Conservation (phyloP, 345 rosid genomes). For the Toxicodendron radicans region DNA sequence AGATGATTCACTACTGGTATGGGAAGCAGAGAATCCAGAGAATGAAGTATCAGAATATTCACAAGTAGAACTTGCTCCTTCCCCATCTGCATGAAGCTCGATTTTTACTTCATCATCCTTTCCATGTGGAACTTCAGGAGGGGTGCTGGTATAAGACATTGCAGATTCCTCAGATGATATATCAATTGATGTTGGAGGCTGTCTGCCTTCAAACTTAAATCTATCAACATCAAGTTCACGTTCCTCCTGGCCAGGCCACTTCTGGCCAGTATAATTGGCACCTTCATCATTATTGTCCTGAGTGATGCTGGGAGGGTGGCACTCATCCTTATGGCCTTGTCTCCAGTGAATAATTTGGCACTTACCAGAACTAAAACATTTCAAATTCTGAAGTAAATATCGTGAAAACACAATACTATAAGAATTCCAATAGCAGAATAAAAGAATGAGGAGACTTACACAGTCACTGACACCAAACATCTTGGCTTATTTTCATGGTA, state of each 20-base stretch:
- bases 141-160: constrained; percentile 32
- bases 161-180: constrained; percentile 31
- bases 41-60: constrained; percentile 61
- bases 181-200: constrained; percentile 33
- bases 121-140: constrained; percentile 32
- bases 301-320: constrained; percentile 47
- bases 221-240: constrained; percentile 12
- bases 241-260: constrained; percentile 33
- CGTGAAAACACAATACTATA: not conserved
- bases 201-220: constrained; percentile 26
- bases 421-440: not conserved
- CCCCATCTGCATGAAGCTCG: constrained; percentile 42
- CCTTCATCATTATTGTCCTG: constrained; percentile 34
- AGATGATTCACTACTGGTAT: constrained; percentile 51
- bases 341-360: constrained; percentile 97
- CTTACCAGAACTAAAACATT: constrained; percentile 65
- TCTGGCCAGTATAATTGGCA: constrained; percentile 33
- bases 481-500: not conserved
- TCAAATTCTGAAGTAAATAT: constrained; percentile 24
- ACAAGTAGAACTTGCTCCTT: constrained; percentile 42
- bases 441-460: not conserved
- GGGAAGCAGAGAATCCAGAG: constrained; percentile 76
- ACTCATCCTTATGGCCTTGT: constrained; percentile 93
- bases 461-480: not conserved
- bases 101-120: constrained; percentile 41